Conservation (phyloP, 176 grass and related monocot genomes). For the Avena sativa region DNA sequence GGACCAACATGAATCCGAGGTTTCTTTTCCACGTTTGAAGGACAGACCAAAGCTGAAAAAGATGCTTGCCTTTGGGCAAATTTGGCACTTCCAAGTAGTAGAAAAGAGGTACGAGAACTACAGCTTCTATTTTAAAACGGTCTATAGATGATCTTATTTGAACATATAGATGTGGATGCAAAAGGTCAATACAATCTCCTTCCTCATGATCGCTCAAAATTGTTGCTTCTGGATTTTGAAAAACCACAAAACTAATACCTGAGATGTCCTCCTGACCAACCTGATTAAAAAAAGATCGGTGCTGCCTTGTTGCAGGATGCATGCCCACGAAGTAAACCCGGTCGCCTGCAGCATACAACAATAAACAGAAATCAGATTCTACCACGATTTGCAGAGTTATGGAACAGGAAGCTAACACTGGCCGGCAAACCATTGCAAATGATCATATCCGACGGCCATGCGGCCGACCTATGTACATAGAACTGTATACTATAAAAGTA, state of each 20-base stretch:
- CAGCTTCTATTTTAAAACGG: slow-evolving; percentile 74
- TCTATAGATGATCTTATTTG: slow-evolving; percentile 75
- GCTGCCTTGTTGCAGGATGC: background rate
- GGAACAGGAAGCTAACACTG: no score
- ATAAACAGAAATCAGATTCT: no score
- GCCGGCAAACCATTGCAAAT: no score
- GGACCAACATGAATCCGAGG: slow-evolving; percentile 90
- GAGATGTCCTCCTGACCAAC: slow-evolving; percentile 77
- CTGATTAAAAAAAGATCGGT: slow-evolving; percentile 52
- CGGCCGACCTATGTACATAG: no score
- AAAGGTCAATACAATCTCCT: slow-evolving; percentile 57
- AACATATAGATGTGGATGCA: slow-evolving; percentile 79
- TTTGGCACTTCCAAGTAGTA: slow-evolving; percentile 81
- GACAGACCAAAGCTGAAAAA: slow-evolving; percentile 80
- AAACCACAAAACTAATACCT: slow-evolving; percentile 84
- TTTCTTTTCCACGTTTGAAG: slow-evolving; percentile 80
- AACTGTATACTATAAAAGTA: no score
- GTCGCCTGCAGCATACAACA: no score
- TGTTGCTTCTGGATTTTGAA: slow-evolving; percentile 79
- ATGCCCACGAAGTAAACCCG: no score
- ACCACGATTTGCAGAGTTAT: no score
- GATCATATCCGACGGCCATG: no score
- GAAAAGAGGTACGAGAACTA: slow-evolving; percentile 78
- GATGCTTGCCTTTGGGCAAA: slow-evolving; percentile 73
- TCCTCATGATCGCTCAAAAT: slow-evolving; percentile 84